Evolutionary conservation across 768 basidiomycete genomes (phyloP), one percentile per base, ranked within the genome.

Genomic region (Podaxis sp.): DNA sequence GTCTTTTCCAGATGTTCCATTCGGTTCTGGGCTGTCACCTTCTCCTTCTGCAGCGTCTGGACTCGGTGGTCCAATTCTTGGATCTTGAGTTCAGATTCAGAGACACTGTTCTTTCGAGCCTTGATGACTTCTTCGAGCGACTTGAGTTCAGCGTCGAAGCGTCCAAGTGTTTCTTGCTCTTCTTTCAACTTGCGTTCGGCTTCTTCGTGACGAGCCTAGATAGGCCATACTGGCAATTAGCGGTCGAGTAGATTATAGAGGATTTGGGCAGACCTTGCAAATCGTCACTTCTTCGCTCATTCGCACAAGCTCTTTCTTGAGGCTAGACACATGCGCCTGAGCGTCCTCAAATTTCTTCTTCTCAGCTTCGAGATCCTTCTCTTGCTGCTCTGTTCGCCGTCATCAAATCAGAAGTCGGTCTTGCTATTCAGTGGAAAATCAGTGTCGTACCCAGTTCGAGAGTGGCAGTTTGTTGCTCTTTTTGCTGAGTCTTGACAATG

Each of bases 71-170:
- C 89, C 15, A 89, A 70, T 71, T 89, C 79, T 67, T 85, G 85
- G 40, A 90, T 65, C 52, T 79, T 73, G 12, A 94, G 75, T 3
- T 94, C 92, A 0, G 84, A 82, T 60, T 95, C 85, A 1, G 80
- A 72, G 10, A 91, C 84, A 0, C 83, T 83, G 56, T 84, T 80
- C 76, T 91, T 93, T 78, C 95, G 93, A 64, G 79, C 84, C 74
- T 92, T 93, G 73, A 98, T 89, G 41, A 85, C 87, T 4, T 80
- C 80, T 33, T 96, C 93, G 0, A 99, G 87, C 36, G 87, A 88
- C 62, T 88, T 88, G 64, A 99, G 76, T 74, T 99, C 96, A 41
- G 86, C 84, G 69, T 96, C 95, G 74, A 96, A 99, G 2, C 92
- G 87, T 20, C 86, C 87, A 11, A 99, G 82, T 6, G 92, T 90